Evolutionary conservation across 2,329 filamentous ascomycete genomes (phyloP), one percentile per base, ranked within the genome.

Genomic region (Myriosclerotinia curreyana): DNA sequence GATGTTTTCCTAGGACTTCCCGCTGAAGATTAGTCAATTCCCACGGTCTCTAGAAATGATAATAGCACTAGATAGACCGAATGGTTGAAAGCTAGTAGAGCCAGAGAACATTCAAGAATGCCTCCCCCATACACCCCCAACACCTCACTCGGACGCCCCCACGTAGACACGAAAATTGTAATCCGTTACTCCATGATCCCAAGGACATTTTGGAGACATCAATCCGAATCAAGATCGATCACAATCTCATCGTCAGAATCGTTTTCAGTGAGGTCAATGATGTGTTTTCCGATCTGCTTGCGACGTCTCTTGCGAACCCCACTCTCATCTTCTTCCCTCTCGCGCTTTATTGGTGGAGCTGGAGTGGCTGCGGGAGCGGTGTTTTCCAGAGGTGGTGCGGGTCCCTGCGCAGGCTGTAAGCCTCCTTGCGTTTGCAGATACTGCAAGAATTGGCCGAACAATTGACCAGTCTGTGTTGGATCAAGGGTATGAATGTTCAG

Each of bases 241-340:
- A 52, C 34, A 34, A 61, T 22, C 11, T 51, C 36, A 36, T 61
- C 48, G 25, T 61, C 59, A 2, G 49, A 44, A 20, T 61, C 20
- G 11, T 55, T 22, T 1, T 38, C 60, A 11, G 60, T 49, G 25
- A 62, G 60, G 14, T 62, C 52, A n/a, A 62, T 54, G 14, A 20
- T 56, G 8, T 49, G 28, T 56, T 40, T 40, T 8, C 42, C 40
- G 11, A 22, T 42, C 5, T 25, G 9, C 17, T 38, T 62, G 6
- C 36, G 59, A 6, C 44, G 31, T 9, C 31, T 60, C 22, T 51
- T 60, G 12, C 20, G 34, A 50, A 17, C 15, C 12, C n/a, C 8
- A 15, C 9, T 31, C n/a, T 3, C 34, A 36, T n/a, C 20, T 14
- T 15, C 40, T 44, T 49, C 51, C 3, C 2, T 31, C 17, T 56